Evolutionary conservation across 345 rosid genomes (phyloP).

Genomic region (Salix udensis): DNA sequence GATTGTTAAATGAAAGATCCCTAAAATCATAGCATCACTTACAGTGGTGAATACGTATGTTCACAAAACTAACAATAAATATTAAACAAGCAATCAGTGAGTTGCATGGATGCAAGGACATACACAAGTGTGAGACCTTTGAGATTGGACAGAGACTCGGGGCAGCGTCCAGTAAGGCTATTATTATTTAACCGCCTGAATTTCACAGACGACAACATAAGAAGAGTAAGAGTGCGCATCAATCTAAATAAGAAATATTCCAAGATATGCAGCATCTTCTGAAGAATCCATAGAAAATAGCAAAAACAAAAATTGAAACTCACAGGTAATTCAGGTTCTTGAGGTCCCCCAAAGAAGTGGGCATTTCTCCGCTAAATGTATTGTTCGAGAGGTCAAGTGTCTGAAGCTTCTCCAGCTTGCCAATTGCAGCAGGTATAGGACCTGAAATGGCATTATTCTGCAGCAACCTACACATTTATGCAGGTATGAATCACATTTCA

Average conservation of each 20-base stretch:
- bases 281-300: not conserved
- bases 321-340: slow-evolving; percentile 80
- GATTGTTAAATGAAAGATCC: slow-evolving; percentile 88
- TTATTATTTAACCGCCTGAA: slow-evolving; percentile 95
- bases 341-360: slow-evolving; percentile 71
- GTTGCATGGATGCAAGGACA: slow-evolving; percentile 22
- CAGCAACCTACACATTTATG: slow-evolving; percentile 58
- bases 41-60: not conserved
- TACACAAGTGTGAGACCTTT: slow-evolving; percentile 89
- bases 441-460: slow-evolving; percentile 92
- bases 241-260: not conserved
- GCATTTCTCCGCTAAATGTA: slow-evolving; percentile 67
- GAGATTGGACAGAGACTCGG: slow-evolving; percentile 72
- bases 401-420: slow-evolving; percentile 79
- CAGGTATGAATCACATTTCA: slow-evolving; percentile 3
- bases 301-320: slow-evolving; percentile 20
- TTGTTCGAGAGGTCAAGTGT: slow-evolving; percentile 96
- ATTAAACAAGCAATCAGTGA: not conserved
- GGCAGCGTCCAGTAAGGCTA: slow-evolving; percentile 77
- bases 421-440: slow-evolving; percentile 70
- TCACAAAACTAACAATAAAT: not conserved
- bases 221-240: slow-evolving; percentile 1
- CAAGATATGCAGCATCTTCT: not conserved
- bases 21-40: slow-evolving; percentile 37
- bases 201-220: slow-evolving; percentile 19